A percentile compares a stretch with the other conserved stretches of the same genome.
Conservation (phyloP, 192 early-diverging fungal genomes). For the Backusella tuberculispora region DNA sequence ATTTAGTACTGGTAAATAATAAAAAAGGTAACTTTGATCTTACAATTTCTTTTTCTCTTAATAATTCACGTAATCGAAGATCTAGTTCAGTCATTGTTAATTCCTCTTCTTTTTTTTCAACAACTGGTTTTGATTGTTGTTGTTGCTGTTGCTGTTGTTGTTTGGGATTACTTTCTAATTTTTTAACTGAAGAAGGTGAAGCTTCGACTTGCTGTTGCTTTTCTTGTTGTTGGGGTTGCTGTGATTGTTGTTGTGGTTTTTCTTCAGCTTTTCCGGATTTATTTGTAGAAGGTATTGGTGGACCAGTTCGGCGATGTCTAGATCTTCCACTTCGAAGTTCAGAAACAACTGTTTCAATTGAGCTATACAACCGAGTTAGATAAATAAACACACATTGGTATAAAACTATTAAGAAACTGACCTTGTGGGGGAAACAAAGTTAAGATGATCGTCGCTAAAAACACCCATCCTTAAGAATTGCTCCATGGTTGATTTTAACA, state of each 20-base stretch:
- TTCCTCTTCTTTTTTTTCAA: conserved; percentile 1
- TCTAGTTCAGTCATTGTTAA: conserved; percentile 19
- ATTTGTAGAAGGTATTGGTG: background rate
- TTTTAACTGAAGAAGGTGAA: background rate
- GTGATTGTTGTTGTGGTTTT: background rate
- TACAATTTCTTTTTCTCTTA: conserved; percentile 33
- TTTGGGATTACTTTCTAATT: background rate
- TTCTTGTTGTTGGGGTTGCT: background rate
- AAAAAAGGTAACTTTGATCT: background rate
- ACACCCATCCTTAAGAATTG: conserved; percentile 36
- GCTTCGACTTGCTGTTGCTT: too few relatives aligned
- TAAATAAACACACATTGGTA: background rate
- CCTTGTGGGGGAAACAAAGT: conserved; percentile 20
- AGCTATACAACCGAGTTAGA: background rate
- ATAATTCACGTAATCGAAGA: conserved; percentile 24
- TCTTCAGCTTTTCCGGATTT: background rate
- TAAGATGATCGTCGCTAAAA: conserved; percentile 24
- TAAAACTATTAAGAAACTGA: background rate
- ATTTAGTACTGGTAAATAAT: background rate
- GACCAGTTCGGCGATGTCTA: background rate
- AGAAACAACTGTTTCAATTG: conserved; percentile 19
- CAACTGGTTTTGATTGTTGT: background rate
- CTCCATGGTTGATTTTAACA: conserved; percentile 40
- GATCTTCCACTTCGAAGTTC: conserved; percentile 10
- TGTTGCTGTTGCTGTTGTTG: background rate